These are phyloP conservation scores for Thalassia testudinum DNA, from an alignment of 116 monocot species.

Conservation along the genomic window DNA sequence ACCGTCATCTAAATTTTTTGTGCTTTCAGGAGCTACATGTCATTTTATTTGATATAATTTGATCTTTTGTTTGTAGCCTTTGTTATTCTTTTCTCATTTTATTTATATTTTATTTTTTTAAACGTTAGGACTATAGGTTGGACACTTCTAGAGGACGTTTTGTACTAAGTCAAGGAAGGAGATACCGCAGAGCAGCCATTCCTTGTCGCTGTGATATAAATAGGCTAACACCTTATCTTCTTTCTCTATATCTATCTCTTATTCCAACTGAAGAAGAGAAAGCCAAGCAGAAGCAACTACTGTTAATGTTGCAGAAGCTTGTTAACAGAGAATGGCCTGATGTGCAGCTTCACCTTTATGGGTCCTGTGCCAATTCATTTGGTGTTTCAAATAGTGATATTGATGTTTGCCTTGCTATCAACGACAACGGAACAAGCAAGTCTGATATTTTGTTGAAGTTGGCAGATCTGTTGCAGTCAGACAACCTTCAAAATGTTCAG, in stretches of 20 bases:
- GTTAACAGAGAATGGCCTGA: constrained; percentile 77
- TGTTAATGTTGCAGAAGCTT: constrained; percentile 30
- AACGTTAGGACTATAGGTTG: constrained; percentile 42
- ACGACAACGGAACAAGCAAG: constrained; percentile 40
- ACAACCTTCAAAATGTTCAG: constrained; percentile 81
- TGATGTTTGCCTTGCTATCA: constrained; percentile 69
- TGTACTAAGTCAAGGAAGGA: constrained; percentile 49
- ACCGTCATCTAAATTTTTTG: too few relatives aligned
- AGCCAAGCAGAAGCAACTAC: constrained; percentile 58
- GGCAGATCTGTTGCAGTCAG: constrained; percentile 62
- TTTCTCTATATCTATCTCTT: constrained; percentile 60
- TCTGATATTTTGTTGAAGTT: constrained; percentile 69
- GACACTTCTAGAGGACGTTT: constrained; percentile 55
- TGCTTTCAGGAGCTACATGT: too few relatives aligned
- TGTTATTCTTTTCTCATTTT: too few relatives aligned
- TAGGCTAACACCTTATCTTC: constrained; percentile 27
- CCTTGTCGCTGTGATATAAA: constrained; percentile 52
- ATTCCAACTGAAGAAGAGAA: constrained; percentile 64
- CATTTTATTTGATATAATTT: too few relatives aligned
- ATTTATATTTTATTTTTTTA: too few relatives aligned
- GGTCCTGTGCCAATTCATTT: constrained; percentile 96
- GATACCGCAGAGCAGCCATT: constrained; percentile 37
- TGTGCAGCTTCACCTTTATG: constrained; percentile 68
- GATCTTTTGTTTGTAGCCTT: too few relatives aligned
- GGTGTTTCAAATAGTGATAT: constrained; percentile 87